Evolutionary conservation across 352 stramenopile genomes (phyloP).

Genomic region (Globisporangium camurandrum): DNA sequence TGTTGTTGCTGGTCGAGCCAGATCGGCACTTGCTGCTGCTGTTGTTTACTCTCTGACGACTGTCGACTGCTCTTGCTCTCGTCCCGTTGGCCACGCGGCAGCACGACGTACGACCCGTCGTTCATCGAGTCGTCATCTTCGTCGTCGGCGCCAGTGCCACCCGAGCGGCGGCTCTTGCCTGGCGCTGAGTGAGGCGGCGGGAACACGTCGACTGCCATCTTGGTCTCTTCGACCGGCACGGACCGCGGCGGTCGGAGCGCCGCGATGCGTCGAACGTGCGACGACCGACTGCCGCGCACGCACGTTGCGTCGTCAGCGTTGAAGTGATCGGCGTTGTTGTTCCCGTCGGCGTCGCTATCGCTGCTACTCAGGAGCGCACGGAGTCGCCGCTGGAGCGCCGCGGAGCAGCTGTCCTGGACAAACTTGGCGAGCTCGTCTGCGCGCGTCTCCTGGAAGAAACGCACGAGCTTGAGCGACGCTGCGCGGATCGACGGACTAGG

Average conservation of each 20-base stretch:
- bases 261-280: slow-evolving; percentile 63
- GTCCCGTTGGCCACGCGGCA: slow-evolving; percentile 12
- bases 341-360: slow-evolving; percentile 17
- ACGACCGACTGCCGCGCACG: slow-evolving; percentile 60
- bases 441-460: slow-evolving; percentile 23
- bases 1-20: slow-evolving; percentile 48
- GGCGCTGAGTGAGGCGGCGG: slow-evolving; percentile 60
- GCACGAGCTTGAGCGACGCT: slow-evolving; percentile 37
- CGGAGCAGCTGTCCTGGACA: slow-evolving; percentile 45
- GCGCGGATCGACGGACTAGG: slow-evolving; percentile 38
- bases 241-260: slow-evolving; percentile 56
- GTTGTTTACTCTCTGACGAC: background rate
- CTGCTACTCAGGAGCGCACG: slow-evolving; percentile 28
- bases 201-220: slow-evolving; percentile 52
- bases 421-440: slow-evolving; percentile 36
- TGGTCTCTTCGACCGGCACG: slow-evolving; percentile 58
- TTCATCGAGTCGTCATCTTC: slow-evolving; percentile 28
- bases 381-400: slow-evolving; percentile 49
- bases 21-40: slow-evolving; percentile 38
- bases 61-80: slow-evolving; percentile 5
- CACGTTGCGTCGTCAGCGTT: slow-evolving; percentile 42
- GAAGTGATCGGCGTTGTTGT: slow-evolving; percentile 50
- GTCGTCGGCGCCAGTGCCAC: slow-evolving; percentile 14
- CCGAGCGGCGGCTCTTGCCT: slow-evolving; percentile 39
- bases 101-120: slow-evolving; percentile 22